These are phyloP conservation scores for Blastobotrys persicus DNA, from an alignment of 1,139 yeast species.

Conservation along the genomic window DNA sequence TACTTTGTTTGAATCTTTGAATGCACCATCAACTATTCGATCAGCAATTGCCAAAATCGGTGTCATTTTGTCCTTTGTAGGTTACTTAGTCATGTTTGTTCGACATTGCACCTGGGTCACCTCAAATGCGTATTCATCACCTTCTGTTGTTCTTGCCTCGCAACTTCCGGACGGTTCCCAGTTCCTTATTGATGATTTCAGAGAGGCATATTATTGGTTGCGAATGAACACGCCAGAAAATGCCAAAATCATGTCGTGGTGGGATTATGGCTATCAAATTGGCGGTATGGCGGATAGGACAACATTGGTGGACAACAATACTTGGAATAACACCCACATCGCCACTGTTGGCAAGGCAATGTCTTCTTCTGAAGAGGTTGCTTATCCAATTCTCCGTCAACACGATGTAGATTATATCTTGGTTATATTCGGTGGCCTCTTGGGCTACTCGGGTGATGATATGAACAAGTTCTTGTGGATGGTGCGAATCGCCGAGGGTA, in stretches of 20 bases:
- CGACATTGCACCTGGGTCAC: constrained; percentile 98
- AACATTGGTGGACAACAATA: constrained; percentile 95
- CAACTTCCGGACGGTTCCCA: constrained; percentile 81
- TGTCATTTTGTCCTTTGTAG: constrained; percentile 68
- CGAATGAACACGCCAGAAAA: constrained; percentile 98
- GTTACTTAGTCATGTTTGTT: constrained; percentile 79
- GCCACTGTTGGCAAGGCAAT: constrained; percentile 99
- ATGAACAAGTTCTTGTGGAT: constrained; percentile 97
- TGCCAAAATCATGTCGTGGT: constrained; percentile 97
- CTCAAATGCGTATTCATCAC: constrained; percentile 92
- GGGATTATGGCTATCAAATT: constrained; percentile 99
- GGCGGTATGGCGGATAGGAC: constrained; percentile 99
- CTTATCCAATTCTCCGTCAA: constrained; percentile 82
- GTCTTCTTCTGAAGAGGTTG: constrained; percentile 84
- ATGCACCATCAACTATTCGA: constrained; percentile 22
- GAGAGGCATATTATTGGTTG: constrained; percentile 99
- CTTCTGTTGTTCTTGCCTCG: constrained; percentile 93
- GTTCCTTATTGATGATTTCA: constrained; percentile 87
- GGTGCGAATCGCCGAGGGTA: constrained; percentile 98
- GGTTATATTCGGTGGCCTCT: constrained; percentile 88
- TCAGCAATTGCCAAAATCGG: constrained; percentile 54
- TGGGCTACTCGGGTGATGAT: constrained; percentile 97
- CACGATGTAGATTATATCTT: constrained; percentile 95
- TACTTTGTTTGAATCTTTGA: constrained; percentile 11
- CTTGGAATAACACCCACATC: constrained; percentile 99